These are phyloP conservation scores for Talaromyces proteolyticus DNA, from an alignment of 495 filamentous ascomycete species.

Conservation along the genomic window DNA sequence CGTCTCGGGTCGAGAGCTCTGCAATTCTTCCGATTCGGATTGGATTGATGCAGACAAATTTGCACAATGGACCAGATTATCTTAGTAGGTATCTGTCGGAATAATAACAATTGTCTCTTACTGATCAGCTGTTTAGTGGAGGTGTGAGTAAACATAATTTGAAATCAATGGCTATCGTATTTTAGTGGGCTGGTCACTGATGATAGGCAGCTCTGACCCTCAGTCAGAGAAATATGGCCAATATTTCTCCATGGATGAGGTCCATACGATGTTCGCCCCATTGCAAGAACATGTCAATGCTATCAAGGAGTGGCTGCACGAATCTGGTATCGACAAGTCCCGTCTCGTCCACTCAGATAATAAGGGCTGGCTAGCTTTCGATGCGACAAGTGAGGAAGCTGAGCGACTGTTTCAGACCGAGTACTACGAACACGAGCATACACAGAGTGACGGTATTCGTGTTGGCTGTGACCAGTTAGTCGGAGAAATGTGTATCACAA, in stretches of 20 bases:
- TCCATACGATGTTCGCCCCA: conserved; percentile 4
- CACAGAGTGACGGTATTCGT: conserved; percentile 29
- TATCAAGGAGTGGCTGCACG: conserved; percentile 5
- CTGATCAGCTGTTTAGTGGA: neutral
- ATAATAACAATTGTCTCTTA: neutral
- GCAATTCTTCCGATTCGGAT: conserved; percentile 20
- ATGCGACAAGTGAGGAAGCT: conserved; percentile 48
- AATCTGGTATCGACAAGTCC: conserved; percentile 39
- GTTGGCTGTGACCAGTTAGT: conserved; percentile 42
- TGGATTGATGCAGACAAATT: conserved; percentile 22
- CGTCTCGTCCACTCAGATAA: conserved; percentile 44
- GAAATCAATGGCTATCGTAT: too few relatives aligned
- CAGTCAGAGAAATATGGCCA: conserved; percentile 3
- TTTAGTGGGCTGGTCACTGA: neutral
- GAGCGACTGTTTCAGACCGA: conserved; percentile 53
- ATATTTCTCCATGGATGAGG: conserved; percentile 6
- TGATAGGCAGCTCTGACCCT: conserved; percentile 1
- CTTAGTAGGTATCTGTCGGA: conserved; percentile 6
- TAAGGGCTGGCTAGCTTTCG: conserved; percentile 51
- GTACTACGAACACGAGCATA: conserved; percentile 53
- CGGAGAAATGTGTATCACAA: neutral
- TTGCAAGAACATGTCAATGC: neutral
- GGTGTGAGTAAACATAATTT: conserved; percentile 5
- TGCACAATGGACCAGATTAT: conserved; percentile 20
- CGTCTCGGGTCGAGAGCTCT: conserved; percentile 18